Evolutionary conservation across 2,329 filamentous ascomycete genomes (phyloP).

Genomic region (Colletotrichum costaricense): DNA sequence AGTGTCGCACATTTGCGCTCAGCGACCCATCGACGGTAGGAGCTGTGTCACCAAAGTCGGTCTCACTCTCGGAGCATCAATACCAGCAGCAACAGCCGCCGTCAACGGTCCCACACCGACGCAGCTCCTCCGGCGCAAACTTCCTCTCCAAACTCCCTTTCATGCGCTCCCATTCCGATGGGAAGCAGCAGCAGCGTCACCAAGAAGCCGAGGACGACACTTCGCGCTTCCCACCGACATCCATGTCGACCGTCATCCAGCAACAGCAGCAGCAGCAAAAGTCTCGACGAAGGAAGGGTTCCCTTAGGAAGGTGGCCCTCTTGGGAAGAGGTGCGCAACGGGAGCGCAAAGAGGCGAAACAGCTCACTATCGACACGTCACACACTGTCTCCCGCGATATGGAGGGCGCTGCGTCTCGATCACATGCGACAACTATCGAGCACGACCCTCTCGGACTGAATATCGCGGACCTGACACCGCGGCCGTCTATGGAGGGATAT

Average conservation of each 20-base stretch:
- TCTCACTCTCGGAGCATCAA: not conserved
- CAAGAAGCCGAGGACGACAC: constrained; percentile 48
- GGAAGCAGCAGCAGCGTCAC: constrained; percentile 37
- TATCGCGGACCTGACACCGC: constrained; percentile 58
- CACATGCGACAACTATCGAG: constrained; percentile 18
- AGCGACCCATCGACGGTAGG: not conserved
- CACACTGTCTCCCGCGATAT: constrained; percentile 40
- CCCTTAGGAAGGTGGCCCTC: constrained; percentile 86
- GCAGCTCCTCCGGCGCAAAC: constrained; percentile 69
- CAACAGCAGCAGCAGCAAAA: constrained; percentile 55
- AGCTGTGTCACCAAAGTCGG: not conserved
- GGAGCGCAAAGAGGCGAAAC: constrained; percentile 65
- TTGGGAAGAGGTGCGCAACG: constrained; percentile 78
- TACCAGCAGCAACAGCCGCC: not conserved
- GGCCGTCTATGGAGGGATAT: constrained; percentile 59
- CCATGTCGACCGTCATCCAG: constrained; percentile 47
- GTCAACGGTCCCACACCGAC: constrained; percentile 40
- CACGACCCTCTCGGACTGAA: constrained; percentile 57
- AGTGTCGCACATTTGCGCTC: not conserved
- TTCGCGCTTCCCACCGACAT: constrained; percentile 38
- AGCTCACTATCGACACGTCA: constrained; percentile 55
- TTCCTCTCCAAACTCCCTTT: constrained; percentile 79
- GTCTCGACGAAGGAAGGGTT: constrained; percentile 80
- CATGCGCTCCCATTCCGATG: constrained; percentile 60
- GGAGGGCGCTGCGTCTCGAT: not conserved